phyloP scores from a whole-genome alignment of 768 basidiomycete genomes.

The Amanita pallidorosea region DNA sequence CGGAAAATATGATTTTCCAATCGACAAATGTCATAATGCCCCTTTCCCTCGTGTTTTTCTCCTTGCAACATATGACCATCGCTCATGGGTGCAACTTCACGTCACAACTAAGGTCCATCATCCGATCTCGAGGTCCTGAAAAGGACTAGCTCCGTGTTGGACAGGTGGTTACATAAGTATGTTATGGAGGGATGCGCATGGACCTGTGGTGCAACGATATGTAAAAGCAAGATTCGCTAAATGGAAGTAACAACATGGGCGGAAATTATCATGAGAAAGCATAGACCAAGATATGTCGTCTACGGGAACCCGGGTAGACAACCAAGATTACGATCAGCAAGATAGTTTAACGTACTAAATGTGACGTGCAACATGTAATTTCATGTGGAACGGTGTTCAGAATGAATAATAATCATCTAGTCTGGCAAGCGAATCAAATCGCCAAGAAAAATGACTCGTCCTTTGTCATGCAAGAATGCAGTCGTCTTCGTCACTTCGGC shows the following conservation, averaged over 20 bases:
- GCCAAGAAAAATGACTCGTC: constrained; percentile 39
- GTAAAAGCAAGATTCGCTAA: background rate
- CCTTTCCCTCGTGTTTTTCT: background rate
- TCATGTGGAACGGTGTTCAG: background rate
- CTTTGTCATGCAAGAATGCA: constrained; percentile 33
- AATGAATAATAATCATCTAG: constrained; percentile 7
- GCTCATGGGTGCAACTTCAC: background rate
- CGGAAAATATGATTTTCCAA: background rate
- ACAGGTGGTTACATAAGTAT: background rate
- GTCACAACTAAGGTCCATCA: background rate
- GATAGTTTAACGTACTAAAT: background rate
- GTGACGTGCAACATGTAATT: constrained; percentile 1
- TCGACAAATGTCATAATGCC: background rate
- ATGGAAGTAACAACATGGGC: background rate
- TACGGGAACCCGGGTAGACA: background rate
- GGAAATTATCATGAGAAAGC: constrained; percentile 2
- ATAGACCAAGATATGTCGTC: constrained; percentile 1
- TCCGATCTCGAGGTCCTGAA: background rate
- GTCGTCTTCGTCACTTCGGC: constrained; percentile 51
- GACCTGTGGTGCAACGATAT: background rate
- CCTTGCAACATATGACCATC: background rate
- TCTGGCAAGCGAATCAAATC: constrained; percentile 28
- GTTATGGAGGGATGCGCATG: background rate
- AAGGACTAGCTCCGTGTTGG: constrained; percentile 1
- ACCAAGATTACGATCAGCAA: constrained; percentile 1